Percentiles rank a stretch among this genome's conserved stretches.
phyloP scores from a whole-genome alignment of 164 flowering plant species.

The Kalanchoe fedtschenkoi region DNA sequence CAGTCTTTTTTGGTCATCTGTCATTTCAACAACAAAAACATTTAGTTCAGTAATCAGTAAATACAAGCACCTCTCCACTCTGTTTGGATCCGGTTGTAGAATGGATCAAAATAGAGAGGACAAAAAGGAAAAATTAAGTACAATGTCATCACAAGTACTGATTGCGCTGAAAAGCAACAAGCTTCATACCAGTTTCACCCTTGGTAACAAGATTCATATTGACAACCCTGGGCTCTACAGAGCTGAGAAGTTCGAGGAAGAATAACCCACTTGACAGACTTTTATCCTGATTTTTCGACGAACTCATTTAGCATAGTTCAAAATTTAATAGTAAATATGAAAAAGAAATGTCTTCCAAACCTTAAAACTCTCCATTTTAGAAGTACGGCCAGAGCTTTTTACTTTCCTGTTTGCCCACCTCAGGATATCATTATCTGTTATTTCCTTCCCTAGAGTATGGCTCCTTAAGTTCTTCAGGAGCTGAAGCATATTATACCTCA shows the following conservation, averaged over 20 bases:
- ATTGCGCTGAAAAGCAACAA: neutral
- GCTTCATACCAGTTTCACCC: constrained; percentile 8
- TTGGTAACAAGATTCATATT: constrained; percentile 7
- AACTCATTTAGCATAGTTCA: neutral
- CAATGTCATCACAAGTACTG: too few species aligned
- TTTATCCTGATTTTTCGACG: neutral
- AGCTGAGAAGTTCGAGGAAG: constrained; percentile 8
- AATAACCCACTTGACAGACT: constrained; percentile 6
- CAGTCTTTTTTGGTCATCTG: constrained; percentile 5
- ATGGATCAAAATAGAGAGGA: neutral
- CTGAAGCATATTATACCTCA: constrained; percentile 7
- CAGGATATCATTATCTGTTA: constrained; percentile 6
- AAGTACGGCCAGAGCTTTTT: constrained; percentile 3
- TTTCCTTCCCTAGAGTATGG: constrained; percentile 6
- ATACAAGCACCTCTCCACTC: too few species aligned
- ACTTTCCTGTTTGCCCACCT: constrained; percentile 9
- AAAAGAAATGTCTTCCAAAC: neutral
- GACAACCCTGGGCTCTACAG: constrained; percentile 8
- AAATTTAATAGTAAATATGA: neutral
- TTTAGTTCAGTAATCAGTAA: neutral
- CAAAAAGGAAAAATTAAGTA: neutral
- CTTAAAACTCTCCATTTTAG: constrained; percentile 8
- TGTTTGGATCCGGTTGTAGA: neutral
- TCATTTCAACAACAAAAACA: constrained; percentile 2
- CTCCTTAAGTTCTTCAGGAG: constrained; percentile 5